Base-by-base conservation (phyloP, 1,284 basidiomycete genomes). In the Cryptococcus sp. region DNA sequence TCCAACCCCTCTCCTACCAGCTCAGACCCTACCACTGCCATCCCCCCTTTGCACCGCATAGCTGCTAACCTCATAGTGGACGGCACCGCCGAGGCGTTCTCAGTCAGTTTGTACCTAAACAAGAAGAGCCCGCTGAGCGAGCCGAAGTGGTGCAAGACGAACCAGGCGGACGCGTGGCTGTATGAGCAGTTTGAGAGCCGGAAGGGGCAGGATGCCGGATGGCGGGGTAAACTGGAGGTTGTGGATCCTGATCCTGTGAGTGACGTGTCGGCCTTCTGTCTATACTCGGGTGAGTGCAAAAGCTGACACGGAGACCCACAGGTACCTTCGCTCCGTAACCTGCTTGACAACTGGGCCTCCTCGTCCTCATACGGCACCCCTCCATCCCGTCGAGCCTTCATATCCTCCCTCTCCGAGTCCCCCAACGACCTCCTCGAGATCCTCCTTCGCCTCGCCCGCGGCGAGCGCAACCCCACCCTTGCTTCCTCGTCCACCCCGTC, bases 141-240 rank as follows among this genome's bases (percentile, higher is more conserved):
- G 75, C 90, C 94, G 2, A 88, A 90, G 72, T 98, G 95, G 95
- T 89, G 93, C 46, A 91, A 91, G 73, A 89, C 88, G 3, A 93
- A 94, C 45, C 90, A 94, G 71, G 84, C 95, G 18, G 88, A 93
- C 64, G 91, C 93, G 48, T 96, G 92, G 90, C 79, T 97, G 59
- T 85, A 85, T 68, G 89, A 86, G 51, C 70, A 89, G 90, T 82
- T 91, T 88, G 56, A 52, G 33, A 39, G 43, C 16, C 37, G 51
- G 52, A 43, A 55, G 56, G 86, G 58, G 82, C 84, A 35, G 81
- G 84, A 86, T 67, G 65, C 53, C 55, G 88, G 89, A 5, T 98
- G 95, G 95, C 87, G 88, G 72, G 90, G 87, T 75, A 95, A 94
- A 77, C 88, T 98, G 56, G 82, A 86, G 53, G 89, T 98, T 37